Evolutionary conservation across 495 filamentous ascomycete genomes (phyloP), one percentile per base, ranked within the genome.

Genomic region (Sordaria brevicollis): DNA sequence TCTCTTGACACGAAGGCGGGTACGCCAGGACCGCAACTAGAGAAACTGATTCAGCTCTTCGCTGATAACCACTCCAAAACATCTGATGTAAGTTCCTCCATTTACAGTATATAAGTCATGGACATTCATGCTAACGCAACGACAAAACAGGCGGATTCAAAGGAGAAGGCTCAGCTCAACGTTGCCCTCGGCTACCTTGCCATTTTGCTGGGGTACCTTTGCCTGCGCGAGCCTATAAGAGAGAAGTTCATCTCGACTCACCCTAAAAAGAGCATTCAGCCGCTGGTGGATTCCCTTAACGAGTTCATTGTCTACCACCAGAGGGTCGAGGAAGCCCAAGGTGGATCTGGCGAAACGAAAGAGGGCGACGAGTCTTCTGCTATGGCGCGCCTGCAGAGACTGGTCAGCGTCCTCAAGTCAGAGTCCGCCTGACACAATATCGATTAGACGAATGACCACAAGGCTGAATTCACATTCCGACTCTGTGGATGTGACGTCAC

Each of bases 151-250:
- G 93, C 92, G 68, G 89, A 92, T 77, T 95, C 93, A 0, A 86
- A 94, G 75, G 85, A 93, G 76, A 92, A 93, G 74, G 89, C 90
- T n/a, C 89, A 90, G 67, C 86, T 89, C 67, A 97, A 94, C 77
- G 93, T 99, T 35, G 91, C 92, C 3, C 89, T 94, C 70, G 96
- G 96, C 34, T 99, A 97, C 74, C 84, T 99, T 49, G 89, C 94
- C 1, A 88, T 98, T 5, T 83, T 97, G 4, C 82, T 99, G 11
- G 90, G 92, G 34, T 92, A 90, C 66, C 83, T 97, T 17, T 93
- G 90, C 75, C 81, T 94, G 21, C 81, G 88, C 66, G 65, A 75
- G 13, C 81, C 83, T 35, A 86, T 88, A 13, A 78, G 85, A 37
- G 76, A 79, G 33, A 77, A 82, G 25, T 82, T 94, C 34, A 35